phyloP scores from a whole-genome alignment of 73 alveolate species.

The Uronychia setigera region DNA sequence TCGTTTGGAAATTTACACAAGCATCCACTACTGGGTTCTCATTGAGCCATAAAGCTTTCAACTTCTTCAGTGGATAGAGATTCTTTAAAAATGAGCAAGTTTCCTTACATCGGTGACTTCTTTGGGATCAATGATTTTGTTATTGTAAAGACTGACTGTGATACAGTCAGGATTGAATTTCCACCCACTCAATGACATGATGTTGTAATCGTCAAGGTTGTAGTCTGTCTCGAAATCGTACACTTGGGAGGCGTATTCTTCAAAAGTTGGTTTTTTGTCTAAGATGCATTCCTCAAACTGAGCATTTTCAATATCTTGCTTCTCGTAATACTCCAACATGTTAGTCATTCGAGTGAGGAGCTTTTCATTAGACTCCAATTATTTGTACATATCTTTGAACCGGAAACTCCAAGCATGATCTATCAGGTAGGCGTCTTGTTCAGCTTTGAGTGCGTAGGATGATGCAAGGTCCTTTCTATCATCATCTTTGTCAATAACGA shows the following conservation, averaged over 20 bases:
- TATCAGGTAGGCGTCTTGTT: slow-evolving; percentile 81
- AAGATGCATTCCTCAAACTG: slow-evolving; percentile 18
- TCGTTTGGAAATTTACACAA: slow-evolving; percentile 61
- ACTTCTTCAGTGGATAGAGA: slow-evolving; percentile 37
- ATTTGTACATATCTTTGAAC: slow-evolving; percentile 71
- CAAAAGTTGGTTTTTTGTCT: slow-evolving; percentile 37
- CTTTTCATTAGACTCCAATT: slow-evolving; percentile 56
- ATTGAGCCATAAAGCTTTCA: slow-evolving; percentile 86
- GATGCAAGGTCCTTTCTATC: slow-evolving; percentile 70
- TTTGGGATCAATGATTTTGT: slow-evolving; percentile 56
- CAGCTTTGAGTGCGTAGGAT: slow-evolving; percentile 52
- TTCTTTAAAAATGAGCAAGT: neutral
- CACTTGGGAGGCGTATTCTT: slow-evolving; percentile 14
- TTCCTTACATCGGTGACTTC: slow-evolving; percentile 33
- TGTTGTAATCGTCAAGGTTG: slow-evolving; percentile 44
- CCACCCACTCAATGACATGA: slow-evolving; percentile 6
- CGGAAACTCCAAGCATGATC: slow-evolving; percentile 97
- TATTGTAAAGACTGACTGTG: slow-evolving; percentile 34
- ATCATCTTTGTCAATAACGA: slow-evolving; percentile 81
- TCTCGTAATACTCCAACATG: slow-evolving; percentile 33
- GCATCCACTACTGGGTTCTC: slow-evolving; percentile 79
- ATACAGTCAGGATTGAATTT: slow-evolving; percentile 14
- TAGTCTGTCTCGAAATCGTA: slow-evolving; percentile 19
- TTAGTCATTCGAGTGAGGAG: slow-evolving; percentile 49
- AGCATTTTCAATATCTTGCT: slow-evolving; percentile 25